Evolutionary conservation across 129 eudicot genomes (phyloP).

Genomic region (Tagetes patula): DNA sequence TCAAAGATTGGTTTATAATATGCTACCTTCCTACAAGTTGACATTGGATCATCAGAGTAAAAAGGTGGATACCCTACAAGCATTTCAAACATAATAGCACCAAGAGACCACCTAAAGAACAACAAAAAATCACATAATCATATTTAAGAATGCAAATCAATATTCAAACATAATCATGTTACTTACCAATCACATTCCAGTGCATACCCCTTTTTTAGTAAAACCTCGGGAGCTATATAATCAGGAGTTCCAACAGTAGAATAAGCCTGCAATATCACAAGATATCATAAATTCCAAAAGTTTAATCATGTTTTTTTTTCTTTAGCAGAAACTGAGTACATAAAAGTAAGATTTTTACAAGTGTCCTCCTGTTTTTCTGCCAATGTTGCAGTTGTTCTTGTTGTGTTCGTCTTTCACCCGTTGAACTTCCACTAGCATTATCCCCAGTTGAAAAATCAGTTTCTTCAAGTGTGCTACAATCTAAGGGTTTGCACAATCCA

Average conservation of each 20-base stretch:
- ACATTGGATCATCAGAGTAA: conserved; percentile 99
- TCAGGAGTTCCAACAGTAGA: conserved; percentile 98
- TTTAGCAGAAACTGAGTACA: neutral
- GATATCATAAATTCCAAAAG: neutral
- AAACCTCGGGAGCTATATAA: conserved; percentile 95
- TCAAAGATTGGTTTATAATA: conserved; percentile 16
- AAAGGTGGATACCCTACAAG: conserved; percentile 98
- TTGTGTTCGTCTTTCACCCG: conserved; percentile 61
- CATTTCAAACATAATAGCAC: conserved; percentile 98
- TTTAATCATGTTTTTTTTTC: neutral
- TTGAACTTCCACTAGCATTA: conserved; percentile 43
- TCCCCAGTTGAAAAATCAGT: conserved; percentile 63
- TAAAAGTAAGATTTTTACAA: conserved; percentile 44
- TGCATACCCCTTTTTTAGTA: conserved; percentile 86
- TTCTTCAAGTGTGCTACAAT: conserved; percentile 82
- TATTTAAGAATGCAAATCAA: conserved; percentile 6
- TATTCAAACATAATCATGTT: neutral
- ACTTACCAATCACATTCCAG: conserved; percentile 93
- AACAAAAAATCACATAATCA: conserved; percentile 21
- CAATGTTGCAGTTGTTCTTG: conserved; percentile 94
- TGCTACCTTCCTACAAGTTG: conserved; percentile 92
- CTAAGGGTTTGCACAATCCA: conserved; percentile 93
- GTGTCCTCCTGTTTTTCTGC: conserved; percentile 93
- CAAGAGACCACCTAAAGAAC: conserved; percentile 93
- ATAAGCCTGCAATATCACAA: conserved; percentile 63